Evolutionary conservation across 148 eudicot genomes (phyloP), one percentile per base, ranked within the genome.

Genomic region (Vaccinium corymbosum): DNA sequence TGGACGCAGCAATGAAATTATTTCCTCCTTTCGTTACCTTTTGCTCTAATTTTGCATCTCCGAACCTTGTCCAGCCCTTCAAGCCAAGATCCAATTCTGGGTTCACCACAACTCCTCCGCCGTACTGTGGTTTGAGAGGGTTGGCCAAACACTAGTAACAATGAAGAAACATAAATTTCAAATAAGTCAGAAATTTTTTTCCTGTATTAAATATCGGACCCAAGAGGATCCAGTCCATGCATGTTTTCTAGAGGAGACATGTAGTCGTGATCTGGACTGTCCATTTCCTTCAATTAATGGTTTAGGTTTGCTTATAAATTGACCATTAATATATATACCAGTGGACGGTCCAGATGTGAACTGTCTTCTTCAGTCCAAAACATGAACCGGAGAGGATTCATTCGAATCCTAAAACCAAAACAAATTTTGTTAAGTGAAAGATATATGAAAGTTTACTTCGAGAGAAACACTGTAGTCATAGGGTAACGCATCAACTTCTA

Each of bases 111-210:
- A 92, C 86, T 20, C 97, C 94, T 72, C 94, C 97, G 12, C 84
- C 87, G 19, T 93, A 93, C 48, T 91, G 97, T 38, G 97, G 88
- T 51, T 82, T 82, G 11, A 56, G 59, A n/a, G 94, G 97, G 4
- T 81, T 83, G n/a, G 51, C 90, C 87, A 92, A 79, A 83, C 97
- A 93, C 94, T 92, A 84, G 7, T 42, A 42, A 85, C 52, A 68
- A 20, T 57, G 4, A 57, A 57, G 11, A 27, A 12, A 42, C 52
- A 79, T 13, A 14, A 14, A 15, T 42, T 42, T 2, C 0, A 1
- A 49, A 71, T 22, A 1, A 29, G 79, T 71, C 19, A 27, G 19
- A 13, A 51, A 3, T 0, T 0, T 42, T 42, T 42, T 0, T 0
- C 6, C 0, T 42, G 1, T 0, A 42, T 0, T 42, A 5, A 42